Base-by-base conservation (phyloP, 140 eudicot genomes). In the Senecio squalidus region DNA sequence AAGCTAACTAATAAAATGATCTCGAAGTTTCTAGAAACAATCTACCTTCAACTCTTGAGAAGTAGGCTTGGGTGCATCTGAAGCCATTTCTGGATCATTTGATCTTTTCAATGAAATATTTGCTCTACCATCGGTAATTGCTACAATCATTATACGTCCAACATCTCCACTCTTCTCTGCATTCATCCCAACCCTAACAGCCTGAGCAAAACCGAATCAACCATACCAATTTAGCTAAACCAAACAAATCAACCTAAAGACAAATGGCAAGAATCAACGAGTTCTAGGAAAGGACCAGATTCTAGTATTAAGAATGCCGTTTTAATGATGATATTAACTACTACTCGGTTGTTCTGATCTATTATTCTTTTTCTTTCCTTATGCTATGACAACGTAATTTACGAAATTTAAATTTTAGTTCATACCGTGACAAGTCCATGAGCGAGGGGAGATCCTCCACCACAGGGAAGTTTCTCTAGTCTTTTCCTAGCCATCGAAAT, bases 381-480 rank as follows among this genome's bases (percentile, higher is more conserved):
- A n/a, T 14, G 27, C 45, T 52, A 67, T 17, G 28, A 38, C 36
- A 20, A 4, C 15, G 21, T 6, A 44, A 20, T 51, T 26, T 16
- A 17, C 31, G n/a, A 61, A 39, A 70, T 23, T 9, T 21, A 36
- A 15, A 22, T 26, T 43, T 47, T 6, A 8, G 21, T 67, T 52
- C 76, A 18, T 77, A 92, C 98, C 81, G 96, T 92, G 23, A 95
- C 75, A 61, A 92, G 98, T 28, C 98, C 98, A 80, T 92, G 98
- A 81, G 98, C 98, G 27, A 92, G 84, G 33, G 98, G 98, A 63
- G 98, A 92, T 55, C 98, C 98, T 29, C 98, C 98, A 21, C 98
- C 98, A 69, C 98, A 92, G 43, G 98, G 98, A 71, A 92, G 98
- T 74, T 86, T 87, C 78, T 92, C 98, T 4, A 92, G 84, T 64